phyloP scores from a whole-genome alignment of 176 grass and related monocot genomes.

The Ensete glaucum region DNA sequence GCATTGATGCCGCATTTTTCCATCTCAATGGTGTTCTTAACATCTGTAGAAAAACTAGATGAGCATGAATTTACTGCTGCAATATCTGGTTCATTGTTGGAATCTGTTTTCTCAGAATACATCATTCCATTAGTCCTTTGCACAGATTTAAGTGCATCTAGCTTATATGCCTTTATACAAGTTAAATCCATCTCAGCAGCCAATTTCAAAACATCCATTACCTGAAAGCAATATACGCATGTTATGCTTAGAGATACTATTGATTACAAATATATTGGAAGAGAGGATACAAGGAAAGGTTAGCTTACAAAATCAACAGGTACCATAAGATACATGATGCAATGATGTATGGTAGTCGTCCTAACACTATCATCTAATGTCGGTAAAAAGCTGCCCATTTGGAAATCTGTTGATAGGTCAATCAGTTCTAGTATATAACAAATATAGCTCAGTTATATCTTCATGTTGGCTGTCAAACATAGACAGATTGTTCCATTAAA shows the following conservation, averaged over 20 bases:
- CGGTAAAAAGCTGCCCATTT: too few relatives aligned
- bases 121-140: constrained; percentile 22
- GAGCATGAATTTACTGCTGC: constrained; percentile 7
- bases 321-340: too few relatives aligned
- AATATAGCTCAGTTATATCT: too few relatives aligned
- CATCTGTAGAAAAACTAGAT: constrained; percentile 10
- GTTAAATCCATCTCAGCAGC: constrained; percentile 85
- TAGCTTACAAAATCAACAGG: too few relatives aligned
- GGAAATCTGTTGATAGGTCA: too few relatives aligned
- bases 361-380: too few relatives aligned
- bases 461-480: too few relatives aligned
- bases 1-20: constrained; percentile 20
- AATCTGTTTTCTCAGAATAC: constrained; percentile 26
- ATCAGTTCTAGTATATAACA: too few relatives aligned
- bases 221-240: constrained; percentile 47
- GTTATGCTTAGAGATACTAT: constrained; percentile 14
- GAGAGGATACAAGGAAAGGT: too few relatives aligned
- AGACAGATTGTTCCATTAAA: too few relatives aligned
- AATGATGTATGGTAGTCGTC: too few relatives aligned
- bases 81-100: constrained; percentile 21
- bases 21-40: constrained; percentile 5
- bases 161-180: constrained; percentile 92
- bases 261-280: too few relatives aligned
- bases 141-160: constrained; percentile 95
- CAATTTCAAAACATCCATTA: constrained; percentile 92